A percentile compares a stretch with the other conserved stretches of the same genome.
These are phyloP conservation scores for Mucor racemosus DNA, from an alignment of 371 early-diverging fungal species.

Conservation along the genomic window DNA sequence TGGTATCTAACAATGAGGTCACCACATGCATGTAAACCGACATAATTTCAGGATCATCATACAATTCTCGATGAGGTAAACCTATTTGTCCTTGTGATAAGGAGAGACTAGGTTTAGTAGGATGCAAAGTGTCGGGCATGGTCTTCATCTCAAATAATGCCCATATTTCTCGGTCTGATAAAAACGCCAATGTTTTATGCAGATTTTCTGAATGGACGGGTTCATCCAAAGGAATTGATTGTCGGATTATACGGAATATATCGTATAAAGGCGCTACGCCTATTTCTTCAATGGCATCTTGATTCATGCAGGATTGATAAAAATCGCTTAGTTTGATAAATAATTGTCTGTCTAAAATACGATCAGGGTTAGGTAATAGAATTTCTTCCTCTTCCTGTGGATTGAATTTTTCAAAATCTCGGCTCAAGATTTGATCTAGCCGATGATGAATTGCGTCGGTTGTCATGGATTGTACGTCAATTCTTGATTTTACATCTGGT, in stretches of 20 bases:
- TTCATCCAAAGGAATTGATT: neutral
- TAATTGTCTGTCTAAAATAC: conserved; percentile 46
- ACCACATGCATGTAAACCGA: conserved; percentile 40
- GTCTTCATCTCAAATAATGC: conserved; percentile 44
- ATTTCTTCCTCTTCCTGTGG: neutral
- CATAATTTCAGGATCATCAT: conserved; percentile 40
- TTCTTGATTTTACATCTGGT: conserved; percentile 32
- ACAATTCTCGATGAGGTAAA: conserved; percentile 57
- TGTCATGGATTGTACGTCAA: conserved; percentile 23
- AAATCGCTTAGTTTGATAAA: conserved; percentile 50
- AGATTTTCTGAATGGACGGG: conserved; percentile 12
- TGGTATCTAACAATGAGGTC: conserved; percentile 25
- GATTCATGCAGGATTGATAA: conserved; percentile 61
- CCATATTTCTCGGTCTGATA: conserved; percentile 28
- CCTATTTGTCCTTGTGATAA: conserved; percentile 51
- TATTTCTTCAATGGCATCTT: conserved; percentile 28
- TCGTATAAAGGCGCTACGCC: conserved; percentile 46
- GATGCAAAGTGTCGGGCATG: conserved; percentile 14
- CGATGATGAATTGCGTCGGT: conserved; percentile 21
- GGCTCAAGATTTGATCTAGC: conserved; percentile 27
- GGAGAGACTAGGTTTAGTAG: conserved; percentile 21
- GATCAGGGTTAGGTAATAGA: conserved; percentile 38
- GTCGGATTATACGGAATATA: conserved; percentile 40
- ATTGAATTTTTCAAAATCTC: conserved; percentile 8
- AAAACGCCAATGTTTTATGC: conserved; percentile 18